Base-by-base conservation (phyloP, 768 basidiomycete species). In the Strobilomyces confusus region DNA sequence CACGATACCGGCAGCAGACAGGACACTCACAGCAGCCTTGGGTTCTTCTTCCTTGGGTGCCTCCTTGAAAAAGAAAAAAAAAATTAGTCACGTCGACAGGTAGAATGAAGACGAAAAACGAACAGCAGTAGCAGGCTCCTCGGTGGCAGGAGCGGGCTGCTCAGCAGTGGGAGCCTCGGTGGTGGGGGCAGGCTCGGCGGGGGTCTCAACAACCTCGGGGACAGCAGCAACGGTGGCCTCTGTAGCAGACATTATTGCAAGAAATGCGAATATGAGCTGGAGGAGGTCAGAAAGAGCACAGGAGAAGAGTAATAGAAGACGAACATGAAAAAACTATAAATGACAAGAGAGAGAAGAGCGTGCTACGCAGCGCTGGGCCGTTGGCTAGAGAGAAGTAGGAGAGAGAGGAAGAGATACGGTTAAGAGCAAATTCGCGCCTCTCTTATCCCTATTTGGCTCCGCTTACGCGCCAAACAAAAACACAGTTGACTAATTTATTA, bases 171-270 rank as follows among this genome's bases (percentile, higher is more conserved):
- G 58, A 64, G 73, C 62, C 60, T 69, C 68, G 30, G 63, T 62
- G 51, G 64, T 44, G 19, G 71, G 54, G 26, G 65, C 60, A 33
- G 74, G 65, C 48, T 71, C 72, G 40, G 62, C 56, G 17, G 66
- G 52, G 45, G 74, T 64, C 67, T 81, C 82, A 55, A 64, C 68
- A 58, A 72, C 71, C 72, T 83, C 83, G 52, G 74, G 71, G 69
- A 76, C 65, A 46, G 64, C 72, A 63, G 67, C 76, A 66, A 74
- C 74, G 68, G 76, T 64, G 67, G 74, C 71, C 72, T 85, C 87
- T 65, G 84, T 70, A 72, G 86, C 80, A 79, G 90, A 91, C 89
- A 93, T 92, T 89, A 90, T 82, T 74, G 75, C 73, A 76, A 68
- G 73, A 75, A 73, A 69, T 73, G 69, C 73, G 76, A 77, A 75